Evolutionary conservation across 177 flowering plant species (phyloP), one percentile per base, ranked within the genome.

Genomic region (Vitis hybrid): DNA sequence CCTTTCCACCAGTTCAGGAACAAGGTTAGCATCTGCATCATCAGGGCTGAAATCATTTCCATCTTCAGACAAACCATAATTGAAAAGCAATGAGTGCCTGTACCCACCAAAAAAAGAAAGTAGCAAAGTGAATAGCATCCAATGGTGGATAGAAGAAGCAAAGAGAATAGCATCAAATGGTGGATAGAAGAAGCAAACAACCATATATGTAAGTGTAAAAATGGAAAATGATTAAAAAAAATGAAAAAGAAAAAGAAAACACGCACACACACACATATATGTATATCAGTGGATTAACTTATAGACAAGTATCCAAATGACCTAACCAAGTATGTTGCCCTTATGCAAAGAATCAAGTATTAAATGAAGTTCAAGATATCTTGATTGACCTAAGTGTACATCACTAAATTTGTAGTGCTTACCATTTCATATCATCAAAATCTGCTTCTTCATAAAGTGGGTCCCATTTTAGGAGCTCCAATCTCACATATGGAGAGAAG

Each of bases 391-490:
- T 14, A 26, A 20, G 18, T 20, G 12, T 12, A n/a, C 11, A 48
- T 1, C 50, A 56, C 20, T 48, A 26, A 50, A 57, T 8, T 85
- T 26, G 29, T 26, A 26, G 29, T 26, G 3, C 29, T 26, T 26
- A 95, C 99, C 99, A 96, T 71, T 88, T 81, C 99, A 92, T 96
- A 59, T 90, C 82, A 74, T 74, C 69, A 70, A 96, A 96, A 79
- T 92, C 92, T 29, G 79, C 67, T 66, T 84, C 85, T 62, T 82
- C 86, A 74, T 87, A 85, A 26, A 96, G 93, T 5, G 98, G 98
- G 52, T 96, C 97, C 99, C 99, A 96, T 82, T 86, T 89, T 58
- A 92, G 79, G 77, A 96, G 98, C 83, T 96, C 99, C 76, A 93
- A 66, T 74, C 97, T 87, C 71, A 96, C 98, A 78, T 87, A 96